A percentile compares a stretch with the other conserved stretches of the same genome.
Conservation (phyloP, 345 rosid genomes). For the Syzygium aqueum region DNA sequence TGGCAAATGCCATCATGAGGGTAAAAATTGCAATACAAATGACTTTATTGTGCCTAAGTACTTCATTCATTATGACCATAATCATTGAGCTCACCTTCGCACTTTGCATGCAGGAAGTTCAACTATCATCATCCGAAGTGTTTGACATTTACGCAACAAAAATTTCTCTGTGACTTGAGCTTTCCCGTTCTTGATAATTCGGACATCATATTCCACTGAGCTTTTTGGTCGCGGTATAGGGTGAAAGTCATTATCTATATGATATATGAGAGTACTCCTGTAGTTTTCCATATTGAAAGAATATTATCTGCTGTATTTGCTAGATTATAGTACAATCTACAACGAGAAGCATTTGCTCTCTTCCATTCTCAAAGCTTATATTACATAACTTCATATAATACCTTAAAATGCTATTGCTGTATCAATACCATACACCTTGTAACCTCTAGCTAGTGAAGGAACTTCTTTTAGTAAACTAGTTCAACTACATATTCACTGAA, state of each 20-base stretch:
- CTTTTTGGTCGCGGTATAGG: background rate
- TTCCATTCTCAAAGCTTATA: background rate
- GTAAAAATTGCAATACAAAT: background rate
- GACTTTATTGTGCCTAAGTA: background rate
- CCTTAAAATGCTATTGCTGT: background rate
- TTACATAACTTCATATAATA: background rate
- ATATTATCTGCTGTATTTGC: background rate
- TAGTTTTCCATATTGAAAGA: background rate
- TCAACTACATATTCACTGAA: background rate
- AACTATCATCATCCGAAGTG: constrained; percentile 43
- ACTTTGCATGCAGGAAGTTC: constrained; percentile 63
- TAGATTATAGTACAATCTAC: background rate
- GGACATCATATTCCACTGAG: background rate
- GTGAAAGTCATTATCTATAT: background rate
- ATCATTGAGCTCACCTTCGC: background rate
- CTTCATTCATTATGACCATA: background rate
- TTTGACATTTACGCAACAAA: constrained; percentile 47
- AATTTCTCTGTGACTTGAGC: constrained; percentile 23
- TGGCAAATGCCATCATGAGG: background rate
- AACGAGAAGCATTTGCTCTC: background rate
- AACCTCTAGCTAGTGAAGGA: background rate
- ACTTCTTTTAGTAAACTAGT: background rate
- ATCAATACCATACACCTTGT: background rate
- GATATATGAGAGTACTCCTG: background rate
- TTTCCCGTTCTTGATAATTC: background rate